A percentile compares a stretch with the other conserved stretches of the same genome.
These are phyloP conservation scores for Neopestalotiopsis sp. DNA, from an alignment of 2,329 filamentous ascomycete genomes.

Conservation along the genomic window DNA sequence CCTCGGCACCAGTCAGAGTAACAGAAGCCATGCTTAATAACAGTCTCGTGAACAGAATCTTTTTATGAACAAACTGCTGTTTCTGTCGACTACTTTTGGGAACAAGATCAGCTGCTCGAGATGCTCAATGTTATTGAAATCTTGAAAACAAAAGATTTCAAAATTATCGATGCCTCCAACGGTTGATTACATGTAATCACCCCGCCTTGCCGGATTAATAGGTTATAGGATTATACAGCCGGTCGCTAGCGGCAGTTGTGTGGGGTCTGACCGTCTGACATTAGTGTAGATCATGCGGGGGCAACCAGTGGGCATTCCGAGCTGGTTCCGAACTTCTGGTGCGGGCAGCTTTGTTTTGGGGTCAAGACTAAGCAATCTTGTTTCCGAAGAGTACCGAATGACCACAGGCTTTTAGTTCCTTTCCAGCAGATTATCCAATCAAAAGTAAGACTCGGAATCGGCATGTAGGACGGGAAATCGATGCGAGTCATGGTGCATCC, in stretches of 20 bases:
- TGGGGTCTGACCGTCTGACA: not conserved
- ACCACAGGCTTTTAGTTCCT: not conserved
- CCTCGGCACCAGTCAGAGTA: not conserved
- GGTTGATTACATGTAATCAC: too few species aligned
- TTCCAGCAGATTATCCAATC: not conserved
- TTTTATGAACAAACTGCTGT: not conserved
- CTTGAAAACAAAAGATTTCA: not conserved
- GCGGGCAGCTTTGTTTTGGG: not conserved
- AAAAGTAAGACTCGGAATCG: not conserved
- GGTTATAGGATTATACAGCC: not conserved
- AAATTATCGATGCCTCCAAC: not conserved
- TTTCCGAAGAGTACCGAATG: not conserved
- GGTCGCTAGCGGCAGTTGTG: not conserved
- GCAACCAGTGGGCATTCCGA: not conserved
- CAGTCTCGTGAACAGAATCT: not conserved
- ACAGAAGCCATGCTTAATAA: not conserved
- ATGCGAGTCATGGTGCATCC: not conserved
- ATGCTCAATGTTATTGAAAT: not conserved
- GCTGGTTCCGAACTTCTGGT: not conserved
- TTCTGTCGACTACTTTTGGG: not conserved
- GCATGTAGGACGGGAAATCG: not conserved
- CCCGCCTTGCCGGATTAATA: not conserved
- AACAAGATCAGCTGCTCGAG: not conserved
- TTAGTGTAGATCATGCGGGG: not conserved
- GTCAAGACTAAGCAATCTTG: not conserved